Evolutionary conservation across 768 basidiomycete species (phyloP).

Genomic region (Kwoniella europaea): DNA sequence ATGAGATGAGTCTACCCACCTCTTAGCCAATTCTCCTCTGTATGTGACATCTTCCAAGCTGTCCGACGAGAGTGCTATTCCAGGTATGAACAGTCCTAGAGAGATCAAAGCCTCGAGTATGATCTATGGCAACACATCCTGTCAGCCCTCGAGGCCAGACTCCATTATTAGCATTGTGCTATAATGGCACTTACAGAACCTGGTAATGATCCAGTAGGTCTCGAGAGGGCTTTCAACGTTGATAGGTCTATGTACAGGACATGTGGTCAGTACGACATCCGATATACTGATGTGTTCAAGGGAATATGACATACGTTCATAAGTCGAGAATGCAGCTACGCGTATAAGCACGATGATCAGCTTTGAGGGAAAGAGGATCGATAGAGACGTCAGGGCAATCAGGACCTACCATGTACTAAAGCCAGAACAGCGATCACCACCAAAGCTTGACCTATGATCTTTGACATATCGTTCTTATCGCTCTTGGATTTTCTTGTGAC

Average conservation of each 20-base stretch:
- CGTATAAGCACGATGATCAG: not conserved
- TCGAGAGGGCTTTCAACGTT: constrained; percentile 51
- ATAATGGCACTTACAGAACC: constrained; percentile 40
- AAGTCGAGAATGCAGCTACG: constrained; percentile 56
- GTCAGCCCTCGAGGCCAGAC: too few species aligned
- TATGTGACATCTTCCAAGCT: constrained; percentile 54
- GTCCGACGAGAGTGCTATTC: constrained; percentile 40
- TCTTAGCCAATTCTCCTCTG: constrained; percentile 51
- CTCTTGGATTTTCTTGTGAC: too few species aligned
- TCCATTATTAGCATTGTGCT: too few species aligned
- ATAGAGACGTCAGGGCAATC: too few species aligned
- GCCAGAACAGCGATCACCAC: constrained; percentile 37
- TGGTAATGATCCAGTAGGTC: constrained; percentile 35
- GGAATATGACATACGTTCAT: constrained; percentile 47
- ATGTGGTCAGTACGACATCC: not conserved
- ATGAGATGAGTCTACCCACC: constrained; percentile 33
- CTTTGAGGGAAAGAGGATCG: not conserved
- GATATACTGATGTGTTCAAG: too few species aligned
- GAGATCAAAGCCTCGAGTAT: constrained; percentile 49
- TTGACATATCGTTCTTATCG: constrained; percentile 10
- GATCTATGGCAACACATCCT: constrained; percentile 38
- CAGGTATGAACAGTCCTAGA: constrained; percentile 50
- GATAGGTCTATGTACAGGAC: constrained; percentile 48
- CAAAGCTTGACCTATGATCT: constrained; percentile 30
- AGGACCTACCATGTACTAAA: constrained; percentile 34